Evolutionary conservation across 1,284 basidiomycete genomes (phyloP).

Genomic region (Rhodotorula sp.): DNA sequence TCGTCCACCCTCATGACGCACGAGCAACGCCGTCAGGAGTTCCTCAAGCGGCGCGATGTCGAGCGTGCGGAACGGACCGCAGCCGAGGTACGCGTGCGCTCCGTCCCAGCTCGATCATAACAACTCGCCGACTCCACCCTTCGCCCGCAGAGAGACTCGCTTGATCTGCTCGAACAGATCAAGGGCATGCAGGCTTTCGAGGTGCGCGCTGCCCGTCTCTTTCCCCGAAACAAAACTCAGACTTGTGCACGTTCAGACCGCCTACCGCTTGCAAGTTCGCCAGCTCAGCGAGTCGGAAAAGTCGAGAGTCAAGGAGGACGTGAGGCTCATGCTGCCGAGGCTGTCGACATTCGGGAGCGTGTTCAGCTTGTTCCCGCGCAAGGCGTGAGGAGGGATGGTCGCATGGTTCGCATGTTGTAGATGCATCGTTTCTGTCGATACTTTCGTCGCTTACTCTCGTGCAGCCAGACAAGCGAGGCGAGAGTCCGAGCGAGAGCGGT

Average conservation of each 20-base stretch:
- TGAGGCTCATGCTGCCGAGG: neutral
- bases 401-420: neutral
- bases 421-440: neutral
- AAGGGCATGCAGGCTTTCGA: conserved; percentile 16
- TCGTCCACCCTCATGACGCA: too few species aligned
- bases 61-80: too few species aligned
- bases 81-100: neutral
- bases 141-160: conserved; percentile 4
- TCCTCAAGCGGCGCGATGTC: too few species aligned
- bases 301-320: neutral
- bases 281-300: neutral
- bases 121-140: neutral
- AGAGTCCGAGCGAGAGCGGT: neutral
- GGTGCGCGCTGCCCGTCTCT: conserved; percentile 1
- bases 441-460: neutral
- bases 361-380: conserved; percentile 14
- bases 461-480: neutral
- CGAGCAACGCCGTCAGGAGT: too few species aligned
- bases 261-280: neutral
- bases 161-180: conserved; percentile 9
- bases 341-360: conserved; percentile 15
- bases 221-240: neutral
- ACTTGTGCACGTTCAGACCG: neutral
- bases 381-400: neutral
- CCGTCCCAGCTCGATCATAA: neutral